Base-by-base conservation (phyloP, 2,329 filamentous ascomycete species). In the Exophiala oligosperma region DNA sequence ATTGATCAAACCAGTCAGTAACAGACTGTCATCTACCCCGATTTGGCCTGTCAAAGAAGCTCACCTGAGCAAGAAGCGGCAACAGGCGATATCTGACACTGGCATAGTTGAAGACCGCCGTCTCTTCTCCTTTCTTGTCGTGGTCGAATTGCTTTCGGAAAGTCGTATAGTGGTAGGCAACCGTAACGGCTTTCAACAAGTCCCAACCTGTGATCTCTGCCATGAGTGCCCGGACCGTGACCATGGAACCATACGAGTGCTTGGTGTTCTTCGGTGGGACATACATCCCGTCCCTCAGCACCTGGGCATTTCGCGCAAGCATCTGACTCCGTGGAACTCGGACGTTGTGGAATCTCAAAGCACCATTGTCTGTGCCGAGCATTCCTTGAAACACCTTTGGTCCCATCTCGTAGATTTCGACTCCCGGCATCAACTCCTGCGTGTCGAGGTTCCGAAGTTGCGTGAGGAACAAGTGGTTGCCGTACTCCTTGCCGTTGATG, bases 181-280 rank as follows among this genome's bases (percentile, higher is more conserved):
- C 72, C 14, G 70, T 68, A n/a, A 72, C 68, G 2, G 72, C 71
- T 51, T 68, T 68, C 5, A 71, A 66, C 24, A 73, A 61, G 26
- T 67, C 59, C 56, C 69, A 70, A 7, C 66, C 68, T 9, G 62
- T 63, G 26, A 59, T 61, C 29, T 65, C 62, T 3, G 67, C 65
- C 48, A 74, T 70, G 17, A 68, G 63, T 8, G 63, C 64, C 6
- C 72, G 67, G 8, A 71, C 64, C 14, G 65, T 67, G n/a, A 73
- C 64, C 71, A 73, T 72, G 11, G 67, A 69, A 2, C 68, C 69
- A 47, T 73, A 74, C 3, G 71, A 65, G 56, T 71, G 67, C 46
- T 73, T 71, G 28, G 62, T 59, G 37, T 71, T 69, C 44, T 68
- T 69, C 2, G 66, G 57, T 17, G 62, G 47, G 8, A 63, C 59